These are phyloP conservation scores for Monilinia polystroma DNA, from an alignment of 2,329 filamentous ascomycete species.

Conservation along the genomic window DNA sequence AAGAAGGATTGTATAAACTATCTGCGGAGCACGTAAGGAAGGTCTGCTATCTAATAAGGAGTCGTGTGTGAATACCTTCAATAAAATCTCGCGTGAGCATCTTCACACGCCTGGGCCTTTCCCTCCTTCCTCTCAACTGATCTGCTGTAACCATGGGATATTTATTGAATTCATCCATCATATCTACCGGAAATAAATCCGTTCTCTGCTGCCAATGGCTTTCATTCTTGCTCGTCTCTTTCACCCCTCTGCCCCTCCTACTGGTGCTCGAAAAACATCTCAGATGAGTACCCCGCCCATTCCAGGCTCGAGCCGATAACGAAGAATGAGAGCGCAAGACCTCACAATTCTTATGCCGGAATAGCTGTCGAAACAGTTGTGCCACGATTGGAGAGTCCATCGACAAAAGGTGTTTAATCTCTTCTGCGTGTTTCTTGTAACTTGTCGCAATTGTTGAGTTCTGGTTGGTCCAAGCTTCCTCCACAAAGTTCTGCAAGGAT, in stretches of 20 bases:
- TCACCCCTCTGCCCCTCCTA: conserved; percentile 27
- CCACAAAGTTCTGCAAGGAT: conserved; percentile 18
- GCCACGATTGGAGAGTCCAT: conserved; percentile 79
- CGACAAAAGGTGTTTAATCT: conserved; percentile 29
- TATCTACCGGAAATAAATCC: conserved; percentile 71
- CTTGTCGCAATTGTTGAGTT: conserved; percentile 26
- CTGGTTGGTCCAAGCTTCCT: conserved; percentile 44
- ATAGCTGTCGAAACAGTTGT: conserved; percentile 81
- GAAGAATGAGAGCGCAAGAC: conserved; percentile 47
- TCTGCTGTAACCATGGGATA: conserved; percentile 86
- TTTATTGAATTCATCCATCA: conserved; percentile 73
- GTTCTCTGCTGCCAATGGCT: conserved; percentile 85
- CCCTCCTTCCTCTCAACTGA: conserved; percentile 67
- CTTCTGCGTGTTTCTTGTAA: conserved; percentile 26
- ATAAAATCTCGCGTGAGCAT: conserved; percentile 98
- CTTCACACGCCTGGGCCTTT: conserved; percentile 84
- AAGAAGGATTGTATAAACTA: conserved; percentile 89
- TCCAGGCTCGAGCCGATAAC: conserved; percentile 37
- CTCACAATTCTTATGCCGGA: conserved; percentile 68
- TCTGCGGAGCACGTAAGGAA: conserved; percentile 53
- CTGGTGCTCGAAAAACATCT: conserved; percentile 34
- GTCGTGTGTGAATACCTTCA: conserved; percentile 60
- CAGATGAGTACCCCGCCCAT: conserved; percentile 44
- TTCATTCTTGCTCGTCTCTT: conserved; percentile 48
- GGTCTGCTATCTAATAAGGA: conserved; percentile 2